Evolutionary conservation across 2,329 filamentous ascomycete genomes (phyloP), one percentile per base, ranked within the genome.

Genomic region (Diaporthe velutina): DNA sequence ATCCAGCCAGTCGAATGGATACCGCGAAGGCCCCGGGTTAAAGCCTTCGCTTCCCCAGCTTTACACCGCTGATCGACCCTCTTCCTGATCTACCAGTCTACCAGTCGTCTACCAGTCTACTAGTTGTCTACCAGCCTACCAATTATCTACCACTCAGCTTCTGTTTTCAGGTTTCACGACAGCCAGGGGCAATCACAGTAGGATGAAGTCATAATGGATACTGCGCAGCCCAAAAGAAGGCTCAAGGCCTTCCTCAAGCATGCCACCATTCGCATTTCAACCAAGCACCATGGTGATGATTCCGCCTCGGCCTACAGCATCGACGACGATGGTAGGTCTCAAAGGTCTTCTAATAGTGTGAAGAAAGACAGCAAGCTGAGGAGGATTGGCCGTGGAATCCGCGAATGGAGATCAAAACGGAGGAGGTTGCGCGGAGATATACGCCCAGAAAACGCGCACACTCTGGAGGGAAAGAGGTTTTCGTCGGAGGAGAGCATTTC

Each of bases 141-240:
- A n/a, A n/a, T n/a, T n/a, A n/a, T n/a, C n/a, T n/a, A n/a, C 3
- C 33, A 52, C 15, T 3, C 33, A 45, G 5, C 58, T 15, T 45
- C 25, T 13, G 6, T 6, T 30, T 19, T 30, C 38, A 28, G 35
- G 1, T 12, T 64, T 64, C 17, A 25, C 19, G 25, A 30, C 25
- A 33, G 25, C 10, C 60, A 64, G 15, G 40, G 35, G 7, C 25
- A 3, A 54, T 19, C 33, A 22, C n/a, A 45, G n/a, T 3, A 15
- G 22, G 33, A 68, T 68, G 48, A 68, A 54, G 33, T 68, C 64
- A 72, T 45, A n/a, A 72, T 72, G 70, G 70, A 72, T 42, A n/a
- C 70, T 13, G 12, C 48, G 30, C 45, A 50, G 25, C 35, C 42
- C 10, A 64, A 50, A 28, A 12, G 25, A n/a, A 54, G 70, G 70